Evolutionary conservation across 2,329 filamentous ascomycete species (phyloP).

Genomic region (Diaporthe sp.): DNA sequence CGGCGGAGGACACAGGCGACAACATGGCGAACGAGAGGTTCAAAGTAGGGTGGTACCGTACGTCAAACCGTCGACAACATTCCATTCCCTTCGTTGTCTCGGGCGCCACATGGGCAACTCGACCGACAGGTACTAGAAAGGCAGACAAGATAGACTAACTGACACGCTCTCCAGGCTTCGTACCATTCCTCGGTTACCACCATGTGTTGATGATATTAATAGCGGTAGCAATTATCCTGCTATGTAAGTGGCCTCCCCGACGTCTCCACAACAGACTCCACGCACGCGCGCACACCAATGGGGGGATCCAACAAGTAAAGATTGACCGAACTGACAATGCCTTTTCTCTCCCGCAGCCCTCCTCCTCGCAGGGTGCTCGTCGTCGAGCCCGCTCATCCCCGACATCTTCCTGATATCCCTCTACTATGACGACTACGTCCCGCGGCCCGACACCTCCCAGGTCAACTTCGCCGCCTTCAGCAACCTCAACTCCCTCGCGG

Average conservation of each 20-base stretch:
- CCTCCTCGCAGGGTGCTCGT: conserved; percentile 94
- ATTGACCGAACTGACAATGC: conserved; percentile 32
- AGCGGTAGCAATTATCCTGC: conserved; percentile 89
- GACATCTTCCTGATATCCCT: conserved; percentile 98
- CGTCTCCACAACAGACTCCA: background rate
- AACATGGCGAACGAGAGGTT: conserved; percentile 46
- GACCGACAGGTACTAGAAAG: background rate
- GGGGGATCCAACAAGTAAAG: background rate
- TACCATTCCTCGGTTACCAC: conserved; percentile 78
- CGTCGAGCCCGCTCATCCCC: conserved; percentile 93
- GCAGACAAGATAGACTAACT: background rate
- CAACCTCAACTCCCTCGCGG: conserved; percentile 91
- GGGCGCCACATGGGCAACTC: background rate
- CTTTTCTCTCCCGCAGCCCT: conserved; percentile 72
- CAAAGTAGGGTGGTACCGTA: conserved; percentile 62
- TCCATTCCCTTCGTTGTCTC: background rate
- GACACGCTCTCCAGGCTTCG: conserved; percentile 58
- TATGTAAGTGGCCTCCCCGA: conserved; percentile 74
- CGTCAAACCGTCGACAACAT: conserved; percentile 41
- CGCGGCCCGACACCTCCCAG: conserved; percentile 85
- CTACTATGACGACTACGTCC: conserved; percentile 90
- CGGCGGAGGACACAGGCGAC: conserved; percentile 5
- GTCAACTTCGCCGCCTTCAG: conserved; percentile 89
- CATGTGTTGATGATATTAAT: conserved; percentile 98
- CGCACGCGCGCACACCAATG: background rate